Evolutionary conservation across 192 early-diverging fungal genomes (phyloP).

Genomic region (Umbelopsis vinacea): DNA sequence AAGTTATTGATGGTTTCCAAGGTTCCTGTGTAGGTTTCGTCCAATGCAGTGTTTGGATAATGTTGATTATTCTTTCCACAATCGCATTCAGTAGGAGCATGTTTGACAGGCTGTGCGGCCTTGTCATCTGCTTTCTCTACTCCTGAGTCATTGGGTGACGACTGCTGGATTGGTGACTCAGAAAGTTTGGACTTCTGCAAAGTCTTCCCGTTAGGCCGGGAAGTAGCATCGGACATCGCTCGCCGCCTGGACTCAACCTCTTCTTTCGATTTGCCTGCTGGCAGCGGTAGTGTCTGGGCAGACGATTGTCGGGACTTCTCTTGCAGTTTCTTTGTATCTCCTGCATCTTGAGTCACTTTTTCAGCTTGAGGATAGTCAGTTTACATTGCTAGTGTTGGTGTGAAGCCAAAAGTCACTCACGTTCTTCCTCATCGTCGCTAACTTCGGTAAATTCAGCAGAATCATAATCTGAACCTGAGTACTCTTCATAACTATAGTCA

Average conservation of each 20-base stretch:
- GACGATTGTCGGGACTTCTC: neutral
- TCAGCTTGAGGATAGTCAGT: neutral
- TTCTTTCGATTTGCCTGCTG: neutral
- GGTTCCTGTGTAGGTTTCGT: slow-evolving; percentile 51
- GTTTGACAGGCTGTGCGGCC: neutral
- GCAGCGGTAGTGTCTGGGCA: neutral
- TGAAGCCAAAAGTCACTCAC: neutral
- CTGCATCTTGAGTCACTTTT: no score
- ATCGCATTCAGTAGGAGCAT: slow-evolving; percentile 40
- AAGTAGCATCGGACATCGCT: slow-evolving; percentile 33
- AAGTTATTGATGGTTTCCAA: slow-evolving; percentile 52
- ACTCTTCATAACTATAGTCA: slow-evolving; percentile 1
- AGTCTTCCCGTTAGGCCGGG: slow-evolving; percentile 23
- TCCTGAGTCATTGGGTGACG: neutral
- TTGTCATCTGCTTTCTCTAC: neutral
- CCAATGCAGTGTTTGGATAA: slow-evolving; percentile 47
- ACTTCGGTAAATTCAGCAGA: slow-evolving; percentile 14
- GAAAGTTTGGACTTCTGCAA: neutral
- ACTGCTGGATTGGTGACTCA: neutral
- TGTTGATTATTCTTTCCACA: slow-evolving; percentile 51
- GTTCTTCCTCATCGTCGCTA: neutral
- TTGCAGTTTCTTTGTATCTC: no score
- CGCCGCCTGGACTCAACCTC: slow-evolving; percentile 21
- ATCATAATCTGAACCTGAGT: slow-evolving; percentile 18
- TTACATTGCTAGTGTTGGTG: no score